Evolutionary conservation across 805 yeast genomes (phyloP), one percentile per base, ranked within the genome.

Genomic region (Saturnispora zaruensis): DNA sequence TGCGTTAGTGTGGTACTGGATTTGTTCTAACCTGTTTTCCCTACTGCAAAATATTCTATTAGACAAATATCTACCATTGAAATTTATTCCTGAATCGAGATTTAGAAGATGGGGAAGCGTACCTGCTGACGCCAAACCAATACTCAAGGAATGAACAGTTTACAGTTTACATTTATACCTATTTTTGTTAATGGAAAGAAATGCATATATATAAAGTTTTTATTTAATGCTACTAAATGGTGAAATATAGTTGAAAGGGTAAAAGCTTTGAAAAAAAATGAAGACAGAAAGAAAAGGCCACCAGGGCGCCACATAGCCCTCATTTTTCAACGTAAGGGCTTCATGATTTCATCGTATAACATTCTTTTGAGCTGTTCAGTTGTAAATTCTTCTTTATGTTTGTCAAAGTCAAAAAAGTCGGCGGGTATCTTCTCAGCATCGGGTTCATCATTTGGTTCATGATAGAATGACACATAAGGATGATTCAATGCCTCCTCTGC

Each of bases 391-490:
- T 89, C 95, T 65, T 90, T 90, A 53, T 77, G 73, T 57, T 78
- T 77, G 65, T 93, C 99, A 60, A 93, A 93, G 53, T 85, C 90
- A 59, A 93, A 91, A 64, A 91, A 89, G 57, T 84, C 89, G 38
- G 81, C 81, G 0, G 95, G 90, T 21, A 93, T 83, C 45, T 89
- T 86, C 18, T 80, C 79, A 33, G 93, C 89, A 36, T 73, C 74
- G 0, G 98, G 98, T 67, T 91, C 98, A 64, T 91, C 98, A 49
- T 78, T 79, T 3, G 96, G 96, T 61, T 91, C 98, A 66, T 91
- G 98, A 67, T 91, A 91, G n/a, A 85, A 77, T 46, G 75, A 69
- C 48, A 91, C 71, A 66, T 91, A 91, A 2, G 96, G 96, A 63
- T 91, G 98, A 56, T 75, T 69, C 44, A 91, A 74, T 0, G 97